phyloP scores from a whole-genome alignment of 1,284 basidiomycete genomes.

The Tylopilus orsonianus region DNA sequence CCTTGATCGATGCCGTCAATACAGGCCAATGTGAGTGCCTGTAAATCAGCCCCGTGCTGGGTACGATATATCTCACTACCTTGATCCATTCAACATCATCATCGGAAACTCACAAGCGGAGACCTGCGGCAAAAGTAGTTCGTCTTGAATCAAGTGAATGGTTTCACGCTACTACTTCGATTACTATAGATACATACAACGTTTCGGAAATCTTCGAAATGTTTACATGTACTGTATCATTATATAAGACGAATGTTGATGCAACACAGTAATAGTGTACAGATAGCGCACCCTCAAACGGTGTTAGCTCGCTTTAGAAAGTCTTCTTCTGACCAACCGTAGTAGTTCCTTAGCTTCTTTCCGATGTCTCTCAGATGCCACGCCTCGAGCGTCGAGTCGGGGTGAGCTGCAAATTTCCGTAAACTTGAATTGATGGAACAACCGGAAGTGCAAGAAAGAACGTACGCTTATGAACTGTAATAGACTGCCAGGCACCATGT shows the following conservation, averaged over 20 bases:
- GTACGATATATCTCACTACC: background rate
- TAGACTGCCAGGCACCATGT: constrained; percentile 44
- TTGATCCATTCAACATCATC: constrained; percentile 1
- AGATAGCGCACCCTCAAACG: constrained; percentile 3
- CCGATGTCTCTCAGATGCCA: constrained; percentile 52
- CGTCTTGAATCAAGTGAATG: background rate
- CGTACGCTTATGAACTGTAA: constrained; percentile 76
- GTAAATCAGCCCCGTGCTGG: background rate
- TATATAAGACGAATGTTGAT: background rate
- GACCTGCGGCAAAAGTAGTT: no score
- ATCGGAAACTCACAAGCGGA: background rate
- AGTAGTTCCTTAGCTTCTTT: constrained; percentile 57
- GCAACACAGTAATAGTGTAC: background rate
- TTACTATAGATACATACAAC: background rate
- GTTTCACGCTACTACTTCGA: background rate
- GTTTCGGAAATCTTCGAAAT: background rate
- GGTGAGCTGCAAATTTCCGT: constrained; percentile 54
- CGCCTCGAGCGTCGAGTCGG: constrained; percentile 61
- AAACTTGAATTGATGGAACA: background rate
- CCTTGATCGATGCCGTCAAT: constrained; percentile 23
- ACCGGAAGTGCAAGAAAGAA: constrained; percentile 12
- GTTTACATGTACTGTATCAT: background rate
- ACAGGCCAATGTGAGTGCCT: constrained; percentile 22
- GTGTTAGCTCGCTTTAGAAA: constrained; percentile 36
- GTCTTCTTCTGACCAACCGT: constrained; percentile 71